phyloP scores from a whole-genome alignment of 768 basidiomycete genomes.

The Auricularia sp. region DNA sequence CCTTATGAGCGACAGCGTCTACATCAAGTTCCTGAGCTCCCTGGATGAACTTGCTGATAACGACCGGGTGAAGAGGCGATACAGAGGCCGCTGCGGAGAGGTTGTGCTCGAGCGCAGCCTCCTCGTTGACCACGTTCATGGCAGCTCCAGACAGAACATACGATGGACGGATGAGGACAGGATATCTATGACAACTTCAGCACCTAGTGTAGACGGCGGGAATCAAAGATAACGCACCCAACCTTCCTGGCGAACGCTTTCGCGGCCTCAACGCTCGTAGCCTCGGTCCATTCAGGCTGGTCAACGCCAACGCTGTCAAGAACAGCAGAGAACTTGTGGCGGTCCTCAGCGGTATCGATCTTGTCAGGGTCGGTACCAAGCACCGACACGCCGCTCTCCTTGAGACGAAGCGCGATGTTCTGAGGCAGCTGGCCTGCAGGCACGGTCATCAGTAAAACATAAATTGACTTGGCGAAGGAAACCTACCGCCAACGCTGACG shows the following conservation, averaged over 20 bases:
- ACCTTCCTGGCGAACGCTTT: constrained; percentile 86
- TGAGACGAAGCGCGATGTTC: constrained; percentile 94
- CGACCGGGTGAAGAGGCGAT: constrained; percentile 94
- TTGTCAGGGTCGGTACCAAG: constrained; percentile 91
- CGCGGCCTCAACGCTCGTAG: constrained; percentile 77
- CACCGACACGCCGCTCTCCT: constrained; percentile 82
- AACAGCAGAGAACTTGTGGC: constrained; percentile 97
- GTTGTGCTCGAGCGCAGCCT: constrained; percentile 80
- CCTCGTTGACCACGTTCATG: constrained; percentile 97
- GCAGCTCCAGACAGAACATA: constrained; percentile 98
- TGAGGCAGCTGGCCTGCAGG: constrained; percentile 75
- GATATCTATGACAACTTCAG: constrained; percentile 49
- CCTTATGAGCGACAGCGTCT: constrained; percentile 91
- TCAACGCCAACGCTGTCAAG: constrained; percentile 92
- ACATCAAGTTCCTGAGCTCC: constrained; percentile 96
- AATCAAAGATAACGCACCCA: constrained; percentile 35
- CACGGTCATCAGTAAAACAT: no score
- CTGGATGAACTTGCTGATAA: constrained; percentile 98
- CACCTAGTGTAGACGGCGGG: background rate
- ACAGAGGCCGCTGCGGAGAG: constrained; percentile 95
- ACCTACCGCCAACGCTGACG: constrained; percentile 76
- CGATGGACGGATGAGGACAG: constrained; percentile 95
- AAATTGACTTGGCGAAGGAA: no score
- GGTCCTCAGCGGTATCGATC: constrained; percentile 96
- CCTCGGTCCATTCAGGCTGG: constrained; percentile 94